phyloP scores from a whole-genome alignment of 768 basidiomycete genomes.

The Agrocybe praecox region DNA sequence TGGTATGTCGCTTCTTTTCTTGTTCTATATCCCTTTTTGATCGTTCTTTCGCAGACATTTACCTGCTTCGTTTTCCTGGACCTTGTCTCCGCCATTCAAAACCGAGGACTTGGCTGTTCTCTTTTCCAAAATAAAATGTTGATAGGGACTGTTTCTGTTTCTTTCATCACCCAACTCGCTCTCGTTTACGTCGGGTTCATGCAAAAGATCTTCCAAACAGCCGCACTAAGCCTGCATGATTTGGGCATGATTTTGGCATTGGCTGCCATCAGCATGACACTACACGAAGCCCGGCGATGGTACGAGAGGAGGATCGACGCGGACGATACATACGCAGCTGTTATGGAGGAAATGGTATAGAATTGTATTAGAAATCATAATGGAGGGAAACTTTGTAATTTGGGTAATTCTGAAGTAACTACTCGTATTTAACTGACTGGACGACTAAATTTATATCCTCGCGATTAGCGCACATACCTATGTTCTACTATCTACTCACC shows the following conservation, averaged over 20 bases:
- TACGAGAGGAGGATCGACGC: conserved; percentile 71
- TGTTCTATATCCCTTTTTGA: conserved; percentile 45
- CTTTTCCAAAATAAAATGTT: conserved; percentile 89
- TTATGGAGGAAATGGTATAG: conserved; percentile 64
- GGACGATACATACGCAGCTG: conserved; percentile 49
- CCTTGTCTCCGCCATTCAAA: conserved; percentile 92
- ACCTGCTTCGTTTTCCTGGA: conserved; percentile 97
- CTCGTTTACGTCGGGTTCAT: conserved; percentile 90
- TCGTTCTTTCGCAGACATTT: conserved; percentile 79
- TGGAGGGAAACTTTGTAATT: background rate
- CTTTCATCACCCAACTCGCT: conserved; percentile 81
- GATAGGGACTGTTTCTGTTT: conserved; percentile 83
- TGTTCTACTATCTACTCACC: background rate
- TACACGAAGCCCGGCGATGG: conserved; percentile 80
- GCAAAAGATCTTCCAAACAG: conserved; percentile 94
- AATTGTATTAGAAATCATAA: background rate
- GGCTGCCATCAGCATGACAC: conserved; percentile 59
- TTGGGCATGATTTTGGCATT: conserved; percentile 69
- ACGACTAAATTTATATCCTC: background rate
- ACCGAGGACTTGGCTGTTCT: conserved; percentile 87
- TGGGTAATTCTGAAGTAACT: background rate
- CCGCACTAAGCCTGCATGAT: conserved; percentile 70
- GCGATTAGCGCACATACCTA: background rate
- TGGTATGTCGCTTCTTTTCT: conserved; percentile 46
- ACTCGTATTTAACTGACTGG: background rate